These are phyloP conservation scores for Sporormia fimetaria DNA, from an alignment of 495 filamentous ascomycete genomes.

Conservation along the genomic window DNA sequence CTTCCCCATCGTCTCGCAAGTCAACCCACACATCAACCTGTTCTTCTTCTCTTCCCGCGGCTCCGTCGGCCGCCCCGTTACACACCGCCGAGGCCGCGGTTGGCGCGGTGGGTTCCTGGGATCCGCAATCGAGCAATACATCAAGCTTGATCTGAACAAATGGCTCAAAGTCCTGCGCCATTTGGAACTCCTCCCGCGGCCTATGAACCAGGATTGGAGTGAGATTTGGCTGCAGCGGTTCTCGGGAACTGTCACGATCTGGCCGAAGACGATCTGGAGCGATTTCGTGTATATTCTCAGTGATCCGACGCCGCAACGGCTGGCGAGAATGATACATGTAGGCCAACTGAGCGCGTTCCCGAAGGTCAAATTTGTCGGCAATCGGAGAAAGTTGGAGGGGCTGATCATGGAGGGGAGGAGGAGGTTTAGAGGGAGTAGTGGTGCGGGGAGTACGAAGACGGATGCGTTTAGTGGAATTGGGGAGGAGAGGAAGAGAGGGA, in stretches of 20 bases:
- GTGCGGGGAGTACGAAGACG: no score
- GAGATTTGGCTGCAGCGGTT: constrained; percentile 93
- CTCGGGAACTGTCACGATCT: constrained; percentile 88
- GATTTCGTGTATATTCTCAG: constrained; percentile 82
- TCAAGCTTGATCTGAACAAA: constrained; percentile 90
- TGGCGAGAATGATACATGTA: constrained; percentile 77
- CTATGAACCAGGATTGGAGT: constrained; percentile 90
- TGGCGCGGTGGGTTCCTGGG: constrained; percentile 95
- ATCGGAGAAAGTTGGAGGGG: constrained; percentile 71
- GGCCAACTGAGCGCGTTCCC: constrained; percentile 81
- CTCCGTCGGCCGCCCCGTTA: constrained; percentile 82
- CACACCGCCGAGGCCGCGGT: constrained; percentile 82
- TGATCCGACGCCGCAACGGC: constrained; percentile 61
- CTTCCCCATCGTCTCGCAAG: constrained; percentile 89
- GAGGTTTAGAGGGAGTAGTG: no score
- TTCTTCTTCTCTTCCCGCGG: constrained; percentile 97
- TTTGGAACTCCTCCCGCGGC: constrained; percentile 79
- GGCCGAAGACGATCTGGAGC: constrained; percentile 61
- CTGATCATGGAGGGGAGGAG: no score
- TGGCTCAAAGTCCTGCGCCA: constrained; percentile 92
- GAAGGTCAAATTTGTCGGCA: constrained; percentile 79
- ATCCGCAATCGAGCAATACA: constrained; percentile 81
- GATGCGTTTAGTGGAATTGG: no score
- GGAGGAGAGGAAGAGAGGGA: no score
- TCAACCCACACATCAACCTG: constrained; percentile 94